phyloP scores from a whole-genome alignment of 2,329 filamentous ascomycete species.

The Bipolaris gigantea region DNA sequence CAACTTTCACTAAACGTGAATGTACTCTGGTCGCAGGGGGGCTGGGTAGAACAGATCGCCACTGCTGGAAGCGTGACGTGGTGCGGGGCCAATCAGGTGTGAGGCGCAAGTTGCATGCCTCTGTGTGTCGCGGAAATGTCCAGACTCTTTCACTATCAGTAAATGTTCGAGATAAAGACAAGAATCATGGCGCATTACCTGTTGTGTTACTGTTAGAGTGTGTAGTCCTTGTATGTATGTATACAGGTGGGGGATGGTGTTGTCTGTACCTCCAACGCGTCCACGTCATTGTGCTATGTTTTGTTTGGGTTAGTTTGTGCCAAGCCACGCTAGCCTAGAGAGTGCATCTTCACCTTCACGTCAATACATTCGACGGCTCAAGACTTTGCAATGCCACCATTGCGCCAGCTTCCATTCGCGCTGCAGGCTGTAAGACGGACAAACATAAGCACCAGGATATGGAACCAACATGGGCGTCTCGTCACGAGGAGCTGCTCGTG shows the following conservation, averaged over 20 bases:
- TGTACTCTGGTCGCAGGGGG: conserved; percentile 16
- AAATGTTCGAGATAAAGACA: background rate
- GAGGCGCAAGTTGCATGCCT: conserved; percentile 2
- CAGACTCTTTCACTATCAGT: background rate
- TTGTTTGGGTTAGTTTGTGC: conserved; percentile 6
- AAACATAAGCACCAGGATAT: conserved; percentile 4
- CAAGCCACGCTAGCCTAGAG: conserved; percentile 31
- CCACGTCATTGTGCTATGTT: conserved; percentile 17
- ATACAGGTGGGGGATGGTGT: background rate
- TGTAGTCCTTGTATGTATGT: background rate
- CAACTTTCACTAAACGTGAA: background rate
- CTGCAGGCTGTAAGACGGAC: conserved; percentile 13
- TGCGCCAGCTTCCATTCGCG: conserved; percentile 28
- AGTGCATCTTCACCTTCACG: conserved; percentile 21
- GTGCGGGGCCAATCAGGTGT: conserved; percentile 29
- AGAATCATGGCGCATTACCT: background rate
- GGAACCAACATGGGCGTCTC: conserved; percentile 13
- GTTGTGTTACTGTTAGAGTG: background rate
- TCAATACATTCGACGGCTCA: conserved; percentile 13
- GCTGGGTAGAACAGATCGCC: conserved; percentile 27
- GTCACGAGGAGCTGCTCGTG: conserved; percentile 39
- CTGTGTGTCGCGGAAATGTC: conserved; percentile 3
- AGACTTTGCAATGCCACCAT: conserved; percentile 37
- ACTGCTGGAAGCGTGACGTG: conserved; percentile 35
- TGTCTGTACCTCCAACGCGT: conserved; percentile 1